A percentile compares a stretch with the other conserved stretches of the same genome.
Conservation (phyloP, 148 eudicot genomes). For the Hydrangea macrophylla region DNA sequence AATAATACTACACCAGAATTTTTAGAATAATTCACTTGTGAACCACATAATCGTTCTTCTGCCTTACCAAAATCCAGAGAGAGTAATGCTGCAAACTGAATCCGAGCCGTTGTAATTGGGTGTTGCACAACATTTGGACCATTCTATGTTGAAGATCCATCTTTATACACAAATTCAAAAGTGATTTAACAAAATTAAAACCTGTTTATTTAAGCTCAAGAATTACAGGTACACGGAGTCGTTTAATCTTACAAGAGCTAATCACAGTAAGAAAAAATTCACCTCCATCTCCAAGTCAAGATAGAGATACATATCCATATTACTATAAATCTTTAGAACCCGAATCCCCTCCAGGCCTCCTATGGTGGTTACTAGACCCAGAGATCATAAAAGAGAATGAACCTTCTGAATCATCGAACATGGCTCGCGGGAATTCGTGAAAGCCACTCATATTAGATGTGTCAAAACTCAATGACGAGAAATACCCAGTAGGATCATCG, state of each 20-base stretch:
- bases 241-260: neutral
- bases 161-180: neutral
- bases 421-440: slow-evolving; percentile 61
- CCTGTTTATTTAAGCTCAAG: slow-evolving; percentile 34
- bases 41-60: too few relatives aligned
- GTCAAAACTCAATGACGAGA: slow-evolving; percentile 65
- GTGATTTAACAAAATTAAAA: neutral
- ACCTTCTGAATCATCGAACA: slow-evolving; percentile 68
- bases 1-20: too few relatives aligned
- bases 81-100: too few relatives aligned
- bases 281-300: neutral
- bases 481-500: slow-evolving; percentile 47
- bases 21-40: too few relatives aligned
- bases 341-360: slow-evolving; percentile 43
- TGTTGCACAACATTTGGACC: too few relatives aligned
- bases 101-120: too few relatives aligned
- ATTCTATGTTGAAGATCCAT: neutral
- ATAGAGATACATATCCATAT: slow-evolving; percentile 14
- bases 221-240: slow-evolving; percentile 27
- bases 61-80: too few relatives aligned
- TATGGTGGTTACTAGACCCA: slow-evolving; percentile 31
- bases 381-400: slow-evolving; percentile 65
- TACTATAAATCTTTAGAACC: slow-evolving; percentile 42
- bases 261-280: slow-evolving; percentile 2
- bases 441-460: slow-evolving; percentile 47